Percentiles rank a stretch among this genome's conserved stretches.
Evolutionary conservation across 1,139 yeast genomes (phyloP).

Genomic region (Blastobotrys ciferrii): DNA sequence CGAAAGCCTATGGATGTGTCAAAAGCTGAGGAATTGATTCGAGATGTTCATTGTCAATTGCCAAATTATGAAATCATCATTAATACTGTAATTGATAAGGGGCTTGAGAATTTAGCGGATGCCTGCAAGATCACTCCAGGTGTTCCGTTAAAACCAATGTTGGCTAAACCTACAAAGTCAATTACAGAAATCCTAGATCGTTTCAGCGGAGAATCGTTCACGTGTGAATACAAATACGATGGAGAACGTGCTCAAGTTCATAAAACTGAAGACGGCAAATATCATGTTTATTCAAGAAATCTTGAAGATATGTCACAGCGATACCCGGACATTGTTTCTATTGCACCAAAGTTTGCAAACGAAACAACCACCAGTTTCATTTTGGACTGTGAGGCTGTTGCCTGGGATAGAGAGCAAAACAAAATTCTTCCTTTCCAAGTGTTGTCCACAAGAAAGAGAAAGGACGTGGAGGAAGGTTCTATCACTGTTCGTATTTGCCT

Average conservation of each 20-base stretch:
- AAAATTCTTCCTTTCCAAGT: slow-evolving; percentile 92
- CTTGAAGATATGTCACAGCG: slow-evolving; percentile 96
- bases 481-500: slow-evolving; percentile 88
- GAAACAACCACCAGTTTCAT: slow-evolving; percentile 52
- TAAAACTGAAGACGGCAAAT: slow-evolving; percentile 59
- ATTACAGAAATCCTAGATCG: slow-evolving; percentile 86
- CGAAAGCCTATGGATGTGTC: slow-evolving; percentile 26
- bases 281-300: slow-evolving; percentile 84
- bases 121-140: slow-evolving; percentile 84
- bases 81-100: slow-evolving; percentile 60
- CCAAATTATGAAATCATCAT: slow-evolving; percentile 87
- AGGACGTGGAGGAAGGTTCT: slow-evolving; percentile 83
- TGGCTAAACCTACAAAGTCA: slow-evolving; percentile 95
- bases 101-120: slow-evolving; percentile 61
- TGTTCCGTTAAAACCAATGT: slow-evolving; percentile 94
- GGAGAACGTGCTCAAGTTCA: slow-evolving; percentile 98
- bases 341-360: slow-evolving; percentile 56
- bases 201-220: slow-evolving; percentile 79
- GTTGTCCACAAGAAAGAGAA: slow-evolving; percentile 87
- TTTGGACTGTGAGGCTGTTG: slow-evolving; percentile 97
- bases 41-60: slow-evolving; percentile 85
- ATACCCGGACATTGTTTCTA: slow-evolving; percentile 83
- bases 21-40: slow-evolving; percentile 70
- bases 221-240: slow-evolving; percentile 95
- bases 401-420: slow-evolving; percentile 77